A percentile compares a stretch with the other conserved stretches of the same genome.
Evolutionary conservation across 495 filamentous ascomycete genomes (phyloP).

Genomic region (Thermochaetoides thermophila): DNA sequence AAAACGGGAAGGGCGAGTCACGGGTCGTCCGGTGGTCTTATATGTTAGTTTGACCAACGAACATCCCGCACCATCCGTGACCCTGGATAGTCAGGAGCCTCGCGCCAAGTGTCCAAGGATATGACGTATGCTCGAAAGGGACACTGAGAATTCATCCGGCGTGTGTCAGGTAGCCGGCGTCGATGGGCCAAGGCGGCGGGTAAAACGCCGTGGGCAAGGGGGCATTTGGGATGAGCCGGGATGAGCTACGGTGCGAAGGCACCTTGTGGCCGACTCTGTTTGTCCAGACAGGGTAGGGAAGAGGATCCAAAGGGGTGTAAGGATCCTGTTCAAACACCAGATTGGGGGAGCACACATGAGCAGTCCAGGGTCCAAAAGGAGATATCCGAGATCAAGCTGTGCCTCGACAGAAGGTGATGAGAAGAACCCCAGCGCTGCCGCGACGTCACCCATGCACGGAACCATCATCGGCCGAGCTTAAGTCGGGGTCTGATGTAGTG

Average conservation of each 20-base stretch:
- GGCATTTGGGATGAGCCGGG: constrained; percentile 5
- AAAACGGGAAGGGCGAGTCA: constrained; percentile 8
- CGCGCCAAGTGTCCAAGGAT: constrained; percentile 25
- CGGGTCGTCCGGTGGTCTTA: constrained; percentile 19
- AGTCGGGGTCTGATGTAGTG: constrained; percentile 5
- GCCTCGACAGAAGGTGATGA: constrained; percentile 1
- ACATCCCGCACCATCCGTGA: constrained; percentile 12
- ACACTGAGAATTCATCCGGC: constrained; percentile 26
- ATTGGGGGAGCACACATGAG: no score
- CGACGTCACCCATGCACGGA: constrained; percentile 27
- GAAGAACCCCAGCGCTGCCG: constrained; percentile 9
- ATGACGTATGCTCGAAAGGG: constrained; percentile 26
- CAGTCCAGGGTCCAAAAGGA: neutral
- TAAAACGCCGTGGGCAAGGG: constrained; percentile 26
- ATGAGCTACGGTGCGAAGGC: constrained; percentile 3
- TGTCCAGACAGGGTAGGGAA: neutral
- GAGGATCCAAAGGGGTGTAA: no score
- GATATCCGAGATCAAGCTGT: constrained; percentile 4
- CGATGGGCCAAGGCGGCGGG: constrained; percentile 20
- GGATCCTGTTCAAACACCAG: no score
- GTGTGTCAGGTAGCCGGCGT: constrained; percentile 31
- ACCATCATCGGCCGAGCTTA: constrained; percentile 17
- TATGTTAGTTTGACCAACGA: constrained; percentile 18
- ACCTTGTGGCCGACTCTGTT: no score
- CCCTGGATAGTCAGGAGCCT: constrained; percentile 24